A percentile compares a stretch with the other conserved stretches of the same genome.
phyloP scores from a whole-genome alignment of 495 filamentous ascomycete species.

The Penicillium steckii region DNA sequence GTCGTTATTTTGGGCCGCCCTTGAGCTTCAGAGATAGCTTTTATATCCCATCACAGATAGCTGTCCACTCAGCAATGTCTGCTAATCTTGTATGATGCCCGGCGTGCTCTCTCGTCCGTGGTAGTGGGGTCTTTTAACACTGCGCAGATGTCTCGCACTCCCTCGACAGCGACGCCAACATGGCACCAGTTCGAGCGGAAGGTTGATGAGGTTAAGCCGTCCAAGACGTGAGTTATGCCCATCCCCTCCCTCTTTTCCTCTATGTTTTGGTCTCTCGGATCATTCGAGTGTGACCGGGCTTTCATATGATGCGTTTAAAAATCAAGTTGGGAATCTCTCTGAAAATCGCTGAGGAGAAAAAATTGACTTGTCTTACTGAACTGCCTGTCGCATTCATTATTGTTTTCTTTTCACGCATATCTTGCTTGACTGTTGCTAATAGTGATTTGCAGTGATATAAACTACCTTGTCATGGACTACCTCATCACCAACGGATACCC shows the following conservation, averaged over 20 bases:
- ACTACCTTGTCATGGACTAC: constrained; percentile 94
- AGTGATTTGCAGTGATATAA: constrained; percentile 73
- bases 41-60: constrained; percentile 8
- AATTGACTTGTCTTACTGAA: constrained; percentile 73
- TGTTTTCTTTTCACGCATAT: constrained; percentile 7
- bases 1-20: constrained; percentile 25
- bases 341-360: constrained; percentile 86
- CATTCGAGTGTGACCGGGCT: not conserved
- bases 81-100: constrained; percentile 46
- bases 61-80: constrained; percentile 26
- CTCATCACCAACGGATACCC: constrained; percentile 94
- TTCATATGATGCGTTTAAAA: constrained; percentile 72
- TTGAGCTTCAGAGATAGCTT: constrained; percentile 25
- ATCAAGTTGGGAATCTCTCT: constrained; percentile 99
- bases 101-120: constrained; percentile 34
- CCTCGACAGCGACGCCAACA: constrained; percentile 65
- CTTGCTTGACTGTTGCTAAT: constrained; percentile 30
- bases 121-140: constrained; percentile 41
- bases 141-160: constrained; percentile 59
- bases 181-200: constrained; percentile 74
- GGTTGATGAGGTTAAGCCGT: constrained; percentile 80
- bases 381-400: constrained; percentile 11
- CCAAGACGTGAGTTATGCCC: constrained; percentile 73
- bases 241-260: constrained; percentile 4
- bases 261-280: not conserved